Conservation (phyloP, 257 asterid genomes). For the Salvia miltiorrhiza region DNA sequence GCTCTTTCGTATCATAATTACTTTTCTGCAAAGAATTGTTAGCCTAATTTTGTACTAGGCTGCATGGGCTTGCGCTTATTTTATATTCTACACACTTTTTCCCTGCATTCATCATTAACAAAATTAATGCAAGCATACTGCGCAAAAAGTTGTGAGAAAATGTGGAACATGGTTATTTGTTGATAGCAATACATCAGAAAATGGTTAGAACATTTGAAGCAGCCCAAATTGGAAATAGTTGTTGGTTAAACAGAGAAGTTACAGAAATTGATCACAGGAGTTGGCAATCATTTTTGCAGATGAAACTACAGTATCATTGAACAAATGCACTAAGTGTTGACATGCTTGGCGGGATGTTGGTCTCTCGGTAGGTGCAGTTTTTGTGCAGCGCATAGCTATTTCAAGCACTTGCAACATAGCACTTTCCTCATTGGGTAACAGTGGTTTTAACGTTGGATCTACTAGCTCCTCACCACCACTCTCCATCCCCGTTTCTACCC, state of each 20-base stretch:
- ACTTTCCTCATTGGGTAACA: slow-evolving; percentile 57
- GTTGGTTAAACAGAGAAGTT: too few species aligned
- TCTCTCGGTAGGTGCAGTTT: slow-evolving; percentile 79
- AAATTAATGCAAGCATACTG: neutral
- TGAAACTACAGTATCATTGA: slow-evolving; percentile 46
- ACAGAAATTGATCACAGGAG: neutral
- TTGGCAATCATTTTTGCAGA: slow-evolving; percentile 45
- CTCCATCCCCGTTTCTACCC: slow-evolving; percentile 66
- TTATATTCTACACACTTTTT: neutral
- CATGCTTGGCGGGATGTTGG: slow-evolving; percentile 76
- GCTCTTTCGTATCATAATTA: neutral
- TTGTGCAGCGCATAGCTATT: slow-evolving; percentile 80
- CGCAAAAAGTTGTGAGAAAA: neutral
- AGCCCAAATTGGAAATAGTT: too few species aligned
- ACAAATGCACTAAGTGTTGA: slow-evolving; percentile 47
- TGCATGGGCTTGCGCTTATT: slow-evolving; percentile 12
- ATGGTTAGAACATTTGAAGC: neutral
- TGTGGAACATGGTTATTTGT: neutral
- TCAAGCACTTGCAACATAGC: slow-evolving; percentile 63
- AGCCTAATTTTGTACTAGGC: slow-evolving; percentile 19
- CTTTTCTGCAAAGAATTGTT: slow-evolving; percentile 21
- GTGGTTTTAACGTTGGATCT: slow-evolving; percentile 67
- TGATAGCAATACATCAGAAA: neutral
- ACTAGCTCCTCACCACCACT: slow-evolving; percentile 48
- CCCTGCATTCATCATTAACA: neutral